These are phyloP conservation scores for Cutaneotrichosporon daszewskae DNA, from an alignment of 1,284 basidiomycete genomes.

Conservation along the genomic window DNA sequence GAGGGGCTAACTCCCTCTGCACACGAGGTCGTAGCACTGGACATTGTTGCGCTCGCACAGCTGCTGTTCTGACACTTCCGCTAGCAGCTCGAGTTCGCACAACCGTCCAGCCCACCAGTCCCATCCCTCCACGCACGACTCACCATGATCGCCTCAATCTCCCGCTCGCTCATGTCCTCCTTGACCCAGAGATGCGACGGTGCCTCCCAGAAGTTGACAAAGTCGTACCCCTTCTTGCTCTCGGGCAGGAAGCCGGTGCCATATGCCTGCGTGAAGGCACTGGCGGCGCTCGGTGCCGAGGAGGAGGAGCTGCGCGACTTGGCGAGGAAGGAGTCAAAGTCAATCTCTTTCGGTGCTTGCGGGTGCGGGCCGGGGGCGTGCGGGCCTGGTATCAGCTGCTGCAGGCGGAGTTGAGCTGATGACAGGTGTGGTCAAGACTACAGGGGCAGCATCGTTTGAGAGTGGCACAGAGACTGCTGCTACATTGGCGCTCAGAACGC, in stretches of 20 bases:
- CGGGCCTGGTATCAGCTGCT: slow-evolving; percentile 49
- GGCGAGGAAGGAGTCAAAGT: slow-evolving; percentile 58
- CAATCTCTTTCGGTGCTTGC: slow-evolving; percentile 63
- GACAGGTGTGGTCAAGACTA: too few relatives aligned
- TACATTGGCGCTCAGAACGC: too few relatives aligned
- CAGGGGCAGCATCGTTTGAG: too few relatives aligned
- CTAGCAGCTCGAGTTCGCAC: neutral
- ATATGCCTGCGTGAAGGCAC: slow-evolving; percentile 24
- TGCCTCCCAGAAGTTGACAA: slow-evolving; percentile 71
- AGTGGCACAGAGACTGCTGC: too few relatives aligned
- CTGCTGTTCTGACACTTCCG: neutral
- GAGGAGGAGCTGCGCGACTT: slow-evolving; percentile 43
- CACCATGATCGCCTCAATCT: slow-evolving; percentile 75
- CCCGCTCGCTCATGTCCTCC: slow-evolving; percentile 58
- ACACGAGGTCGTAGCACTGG: too few relatives aligned
- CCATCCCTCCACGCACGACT: slow-evolving; percentile 34
- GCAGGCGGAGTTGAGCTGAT: neutral
- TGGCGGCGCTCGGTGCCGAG: slow-evolving; percentile 7
- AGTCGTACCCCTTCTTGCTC: slow-evolving; percentile 48
- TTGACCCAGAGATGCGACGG: slow-evolving; percentile 65
- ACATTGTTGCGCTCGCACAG: neutral
- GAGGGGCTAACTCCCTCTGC: too few relatives aligned
- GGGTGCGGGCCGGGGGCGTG: slow-evolving; percentile 66
- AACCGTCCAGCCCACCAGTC: neutral
- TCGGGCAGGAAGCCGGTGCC: slow-evolving; percentile 11